Base-by-base conservation (phyloP, 208 protist species). In the Naegleria gruberi region DNA sequence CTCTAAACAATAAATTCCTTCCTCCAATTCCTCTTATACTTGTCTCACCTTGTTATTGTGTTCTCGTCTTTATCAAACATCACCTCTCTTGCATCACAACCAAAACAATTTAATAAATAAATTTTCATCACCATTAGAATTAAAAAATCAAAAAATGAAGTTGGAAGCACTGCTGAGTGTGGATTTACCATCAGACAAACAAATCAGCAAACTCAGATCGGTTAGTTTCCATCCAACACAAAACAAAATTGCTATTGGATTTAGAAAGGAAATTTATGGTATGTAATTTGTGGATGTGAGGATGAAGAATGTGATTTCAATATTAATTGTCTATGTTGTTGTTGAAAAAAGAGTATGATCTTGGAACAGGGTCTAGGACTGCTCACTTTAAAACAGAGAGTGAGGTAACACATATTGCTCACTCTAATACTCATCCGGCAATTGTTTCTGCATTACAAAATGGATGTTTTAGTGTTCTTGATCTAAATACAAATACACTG, bases 381-480 rank as follows among this genome's bases (percentile, higher is more conserved):
- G 19, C 45, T 19, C 30, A 41, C 10, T 88, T 43, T 26, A 88
- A 37, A 43, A 88, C 84, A 2, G 45, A 55, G 45, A 88, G 84
- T 42, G 84, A 88, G 65, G 37, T 88, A 73, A 88, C 84, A 51
- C 84, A 88, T 65, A 45, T 88, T 0, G 84, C 5, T 30, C 84
- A 88, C 46, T 10, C 26, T 40, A 5, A 43, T 7, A 88, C 84
- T 34, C n/a, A 65, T 43, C 23, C 15, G 40, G 84, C 65, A 42
- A 8, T 88, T 4, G 46, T 88, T 1, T 44, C 84, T 43, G n/a
- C 44, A 43, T 23, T 88, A 30, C 41, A 42, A 73, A 88, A 88
- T 65, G 84, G 84, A n/a, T 65, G 43, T 65, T 65, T 88, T 65
- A 65, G 26, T 15, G 45, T 65, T 30, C 30, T 55, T 0, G 84